Conservation (phyloP, 495 filamentous ascomycete species). For the Penicillium malachiteum region DNA sequence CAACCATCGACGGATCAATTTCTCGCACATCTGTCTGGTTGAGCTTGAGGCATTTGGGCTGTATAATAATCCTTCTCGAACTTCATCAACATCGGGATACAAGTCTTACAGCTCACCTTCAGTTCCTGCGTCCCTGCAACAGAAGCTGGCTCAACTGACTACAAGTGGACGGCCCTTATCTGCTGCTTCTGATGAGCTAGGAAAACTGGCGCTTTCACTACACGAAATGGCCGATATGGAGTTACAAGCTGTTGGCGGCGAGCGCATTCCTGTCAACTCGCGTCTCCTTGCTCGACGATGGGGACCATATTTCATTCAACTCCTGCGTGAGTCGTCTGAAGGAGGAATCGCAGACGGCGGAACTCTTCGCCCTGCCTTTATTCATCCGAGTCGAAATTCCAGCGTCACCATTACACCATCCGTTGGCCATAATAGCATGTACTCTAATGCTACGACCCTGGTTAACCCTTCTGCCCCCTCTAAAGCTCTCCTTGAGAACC, state of each 20-base stretch:
- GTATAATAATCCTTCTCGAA: slow-evolving; percentile 86
- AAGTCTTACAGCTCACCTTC: slow-evolving; percentile 74
- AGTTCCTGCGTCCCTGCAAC: slow-evolving; percentile 54
- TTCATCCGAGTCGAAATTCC: slow-evolving; percentile 64
- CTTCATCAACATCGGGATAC: slow-evolving; percentile 74
- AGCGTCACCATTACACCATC: slow-evolving; percentile 82
- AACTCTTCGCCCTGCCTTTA: slow-evolving; percentile 50
- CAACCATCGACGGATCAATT: slow-evolving; percentile 96
- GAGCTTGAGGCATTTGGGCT: slow-evolving; percentile 96
- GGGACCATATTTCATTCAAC: slow-evolving; percentile 92
- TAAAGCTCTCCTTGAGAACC: slow-evolving; percentile 43
- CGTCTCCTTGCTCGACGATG: slow-evolving; percentile 81
- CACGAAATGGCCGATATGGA: slow-evolving; percentile 97
- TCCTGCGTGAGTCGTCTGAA: slow-evolving; percentile 72
- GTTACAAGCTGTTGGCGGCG: slow-evolving; percentile 82
- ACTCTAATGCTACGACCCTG: slow-evolving; percentile 60
- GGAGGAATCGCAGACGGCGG: slow-evolving; percentile 46
- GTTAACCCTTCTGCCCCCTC: slow-evolving; percentile 51
- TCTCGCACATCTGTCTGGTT: slow-evolving; percentile 92
- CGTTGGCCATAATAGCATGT: slow-evolving; percentile 56
- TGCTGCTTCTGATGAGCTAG: slow-evolving; percentile 76
- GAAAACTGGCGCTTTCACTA: slow-evolving; percentile 72
- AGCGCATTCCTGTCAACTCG: slow-evolving; percentile 91
- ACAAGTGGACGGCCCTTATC: slow-evolving; percentile 69
- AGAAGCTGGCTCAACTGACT: slow-evolving; percentile 59